These are phyloP conservation scores for Allium fistulosum DNA, from an alignment of 106 monocot species.

Conservation along the genomic window DNA sequence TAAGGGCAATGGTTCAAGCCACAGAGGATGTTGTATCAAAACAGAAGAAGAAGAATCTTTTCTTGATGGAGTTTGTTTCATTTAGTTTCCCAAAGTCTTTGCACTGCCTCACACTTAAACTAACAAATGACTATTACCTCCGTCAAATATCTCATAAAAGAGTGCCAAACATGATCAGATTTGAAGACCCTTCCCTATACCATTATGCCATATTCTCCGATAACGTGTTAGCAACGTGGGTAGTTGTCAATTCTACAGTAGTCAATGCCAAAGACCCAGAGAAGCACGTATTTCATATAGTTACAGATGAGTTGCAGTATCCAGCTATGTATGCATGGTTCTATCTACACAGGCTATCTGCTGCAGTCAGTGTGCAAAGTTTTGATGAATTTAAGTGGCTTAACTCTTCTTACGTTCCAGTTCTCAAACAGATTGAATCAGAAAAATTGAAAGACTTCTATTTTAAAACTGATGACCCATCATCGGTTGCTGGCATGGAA, in stretches of 20 bases:
- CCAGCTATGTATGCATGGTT: constrained; percentile 66
- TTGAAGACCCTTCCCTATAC: constrained; percentile 41
- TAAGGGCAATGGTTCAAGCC: constrained; percentile 42
- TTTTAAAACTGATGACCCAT: constrained; percentile 35
- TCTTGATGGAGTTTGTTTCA: constrained; percentile 40
- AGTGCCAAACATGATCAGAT: constrained; percentile 11
- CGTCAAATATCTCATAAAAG: constrained; percentile 7
- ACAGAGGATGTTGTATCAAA: constrained; percentile 22
- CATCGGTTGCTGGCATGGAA: constrained; percentile 22
- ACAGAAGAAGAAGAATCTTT: constrained; percentile 24
- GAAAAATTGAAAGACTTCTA: constrained; percentile 35
- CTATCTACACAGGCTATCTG: constrained; percentile 18
- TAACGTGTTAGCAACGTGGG: constrained; percentile 50
- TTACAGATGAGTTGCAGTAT: constrained; percentile 41
- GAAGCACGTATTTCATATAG: constrained; percentile 51
- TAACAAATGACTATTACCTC: constrained; percentile 45
- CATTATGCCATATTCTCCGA: constrained; percentile 69
- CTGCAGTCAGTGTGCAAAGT: constrained; percentile 33
- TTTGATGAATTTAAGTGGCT: constrained; percentile 53
- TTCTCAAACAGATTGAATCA: constrained; percentile 40
- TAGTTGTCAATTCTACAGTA: constrained; percentile 57
- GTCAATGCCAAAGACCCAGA: constrained; percentile 32
- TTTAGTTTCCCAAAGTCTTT: constrained; percentile 40
- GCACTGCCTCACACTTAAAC: constrained; percentile 40
- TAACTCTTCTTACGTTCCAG: constrained; percentile 40